Evolutionary conservation across 176 grass and related monocot species (phyloP), one percentile per base, ranked within the genome.

Genomic region (Rhynchospora pubera): DNA sequence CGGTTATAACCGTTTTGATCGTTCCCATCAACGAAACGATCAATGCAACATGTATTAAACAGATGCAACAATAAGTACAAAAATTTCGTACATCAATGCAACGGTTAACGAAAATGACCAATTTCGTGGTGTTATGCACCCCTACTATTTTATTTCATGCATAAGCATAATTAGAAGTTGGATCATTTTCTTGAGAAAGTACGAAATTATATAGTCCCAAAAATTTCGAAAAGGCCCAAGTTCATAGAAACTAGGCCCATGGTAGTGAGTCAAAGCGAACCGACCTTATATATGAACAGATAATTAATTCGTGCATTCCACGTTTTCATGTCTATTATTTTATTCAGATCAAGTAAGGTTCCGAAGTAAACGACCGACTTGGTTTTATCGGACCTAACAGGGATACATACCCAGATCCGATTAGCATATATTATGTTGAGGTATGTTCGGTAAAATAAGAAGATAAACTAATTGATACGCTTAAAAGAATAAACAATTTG

Each of bases 251-350:
- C 4, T 11, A 64, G 62, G 62, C 24, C 62, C 24, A 64, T 14
- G 15, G 7, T 16, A 57, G 16, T 19, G 56, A 1, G n/a, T 19
- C 56, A 58, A 58, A 19, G 15, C n/a, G 5, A 5, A 7, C 16
- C 56, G n/a, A 39, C 34, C 4, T 7, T n/a, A 3, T 58, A 3
- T 58, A 58, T 1, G 15, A 68, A 68, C 65, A 18, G 32, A 68
- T 6, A 68, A 68, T 43, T 6, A 68, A 68, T 43, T 74, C 70
- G 70, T 74, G 70, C 70, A 74, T 52, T 52, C 70, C 70, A 74
- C 46, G 70, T 74, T 74, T 52, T 1, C 45, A 46, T 70, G 66
- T 46, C 26, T 28, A 28, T 47, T 44, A 26, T 51, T 21, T 74
- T 26, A 51, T 52, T 26, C n/a, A 26, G 14, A 12, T 26, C 52